These are phyloP conservation scores for Fusarium mundagurra DNA, from an alignment of 2,329 filamentous ascomycete species.

Conservation along the genomic window DNA sequence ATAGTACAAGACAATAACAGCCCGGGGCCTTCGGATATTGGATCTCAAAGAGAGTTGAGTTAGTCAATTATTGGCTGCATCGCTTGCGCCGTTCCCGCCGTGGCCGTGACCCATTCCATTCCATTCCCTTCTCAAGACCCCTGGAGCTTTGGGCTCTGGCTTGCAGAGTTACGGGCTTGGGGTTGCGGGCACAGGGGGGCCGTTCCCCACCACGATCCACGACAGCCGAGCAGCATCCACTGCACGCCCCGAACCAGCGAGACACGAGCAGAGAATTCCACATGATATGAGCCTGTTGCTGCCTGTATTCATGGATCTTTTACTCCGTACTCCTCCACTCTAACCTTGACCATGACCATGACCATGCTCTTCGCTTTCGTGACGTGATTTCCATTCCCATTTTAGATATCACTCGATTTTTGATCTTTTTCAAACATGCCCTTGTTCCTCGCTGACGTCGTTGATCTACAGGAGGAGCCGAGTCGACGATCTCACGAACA, in stretches of 20 bases:
- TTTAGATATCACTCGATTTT: conserved; percentile 1
- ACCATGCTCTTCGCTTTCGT: background rate
- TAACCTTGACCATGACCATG: background rate
- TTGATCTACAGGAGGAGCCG: conserved; percentile 30
- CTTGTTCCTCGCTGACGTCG: conserved; percentile 27
- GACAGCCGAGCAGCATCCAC: conserved; percentile 18
- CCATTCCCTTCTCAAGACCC: background rate
- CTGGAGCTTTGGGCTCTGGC: conserved; percentile 2
- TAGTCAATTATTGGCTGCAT: conserved; percentile 13
- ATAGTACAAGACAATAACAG: conserved; percentile 17
- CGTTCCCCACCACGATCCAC: conserved; percentile 22
- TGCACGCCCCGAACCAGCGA: background rate
- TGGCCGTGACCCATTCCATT: conserved; percentile 1
- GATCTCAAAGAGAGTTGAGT: conserved; percentile 23
- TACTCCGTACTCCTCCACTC: background rate
- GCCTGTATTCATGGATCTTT: conserved; percentile 8
- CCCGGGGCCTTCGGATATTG: conserved; percentile 33
- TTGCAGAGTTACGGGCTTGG: conserved; percentile 22
- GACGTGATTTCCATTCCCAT: conserved; percentile 2
- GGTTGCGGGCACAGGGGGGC: conserved; percentile 35
- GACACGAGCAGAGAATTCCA: conserved; percentile 15
- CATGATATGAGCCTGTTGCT: conserved; percentile 7
- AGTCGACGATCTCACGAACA: conserved; percentile 11
- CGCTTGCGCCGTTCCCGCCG: conserved; percentile 26
- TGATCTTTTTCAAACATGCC: conserved; percentile 14